Evolutionary conservation across 768 basidiomycete genomes (phyloP).

Genomic region (Pleurotus giganteus): DNA sequence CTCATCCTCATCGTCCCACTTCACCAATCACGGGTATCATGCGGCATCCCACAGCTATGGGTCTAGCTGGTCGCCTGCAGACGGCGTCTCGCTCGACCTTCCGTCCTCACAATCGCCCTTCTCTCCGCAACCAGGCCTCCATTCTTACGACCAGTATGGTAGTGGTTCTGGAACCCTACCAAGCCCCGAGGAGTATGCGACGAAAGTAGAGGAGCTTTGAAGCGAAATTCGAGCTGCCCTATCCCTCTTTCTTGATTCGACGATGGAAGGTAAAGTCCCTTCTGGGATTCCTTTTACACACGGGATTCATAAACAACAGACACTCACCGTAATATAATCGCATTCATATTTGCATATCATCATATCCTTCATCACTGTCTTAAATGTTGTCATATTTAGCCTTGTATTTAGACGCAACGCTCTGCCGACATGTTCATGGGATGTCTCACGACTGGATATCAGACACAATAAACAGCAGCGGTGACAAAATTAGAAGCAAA

Average conservation of each 20-base stretch:
- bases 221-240: neutral
- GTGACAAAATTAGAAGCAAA: neutral
- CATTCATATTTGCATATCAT: too few relatives aligned
- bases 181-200: slow-evolving; percentile 42
- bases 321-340: slow-evolving; percentile 3
- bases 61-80: slow-evolving; percentile 37
- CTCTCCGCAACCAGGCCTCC: slow-evolving; percentile 24
- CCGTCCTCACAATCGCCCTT: slow-evolving; percentile 31
- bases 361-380: too few relatives aligned
- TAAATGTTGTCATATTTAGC: too few relatives aligned
- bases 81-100: slow-evolving; percentile 28
- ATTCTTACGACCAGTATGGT: slow-evolving; percentile 32
- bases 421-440: neutral
- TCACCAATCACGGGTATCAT: slow-evolving; percentile 37
- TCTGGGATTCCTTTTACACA: neutral
- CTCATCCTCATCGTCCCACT: slow-evolving; percentile 19
- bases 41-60: slow-evolving; percentile 31
- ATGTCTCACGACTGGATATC: neutral
- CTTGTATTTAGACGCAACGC: neutral
- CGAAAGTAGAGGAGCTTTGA: slow-evolving; percentile 5
- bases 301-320: neutral
- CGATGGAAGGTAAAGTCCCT: slow-evolving; percentile 9
- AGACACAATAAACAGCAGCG: neutral
- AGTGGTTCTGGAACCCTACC: slow-evolving; percentile 34
- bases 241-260: slow-evolving; percentile 9